Evolutionary conservation across 306 rosid genomes (phyloP).

Genomic region (Ormosia semicastrata): DNA sequence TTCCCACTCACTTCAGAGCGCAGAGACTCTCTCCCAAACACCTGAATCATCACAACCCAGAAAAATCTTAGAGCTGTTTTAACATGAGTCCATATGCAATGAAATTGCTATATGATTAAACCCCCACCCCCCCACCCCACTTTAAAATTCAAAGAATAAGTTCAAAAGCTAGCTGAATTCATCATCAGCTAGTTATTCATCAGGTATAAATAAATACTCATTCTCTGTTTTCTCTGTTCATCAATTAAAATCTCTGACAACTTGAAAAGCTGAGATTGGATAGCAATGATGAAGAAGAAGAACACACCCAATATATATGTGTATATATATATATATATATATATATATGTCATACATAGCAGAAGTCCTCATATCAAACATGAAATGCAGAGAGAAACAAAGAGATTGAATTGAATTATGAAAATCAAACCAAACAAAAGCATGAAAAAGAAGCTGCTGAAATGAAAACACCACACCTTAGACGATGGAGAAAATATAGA

Average conservation of each 20-base stretch:
- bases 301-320: too few relatives aligned
- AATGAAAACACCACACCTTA: slow-evolving; percentile 47
- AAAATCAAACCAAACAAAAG: not conserved
- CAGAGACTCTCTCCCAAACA: slow-evolving; percentile 62
- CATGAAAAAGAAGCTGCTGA: not conserved
- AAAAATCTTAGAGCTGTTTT: slow-evolving; percentile 15
- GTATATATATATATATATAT: too few relatives aligned
- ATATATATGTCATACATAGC: too few relatives aligned
- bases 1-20: slow-evolving; percentile 46
- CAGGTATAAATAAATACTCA: not conserved
- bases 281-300: too few relatives aligned
- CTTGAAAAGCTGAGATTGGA: not conserved
- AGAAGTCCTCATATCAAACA: not conserved
- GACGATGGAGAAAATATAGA: slow-evolving; percentile 56
- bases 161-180: not conserved
- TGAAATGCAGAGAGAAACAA: not conserved
- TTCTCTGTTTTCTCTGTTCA: not conserved
- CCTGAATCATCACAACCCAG: slow-evolving; percentile 38
- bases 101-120: not conserved
- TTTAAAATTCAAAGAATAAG: not conserved
- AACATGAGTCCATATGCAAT: not conserved
- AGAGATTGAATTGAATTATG: not conserved
- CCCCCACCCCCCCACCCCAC: too few relatives aligned
- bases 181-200: not conserved
- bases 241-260: not conserved